These are phyloP conservation scores for Epicoccum sorghinum DNA, from an alignment of 2,329 filamentous ascomycete species.

Conservation along the genomic window DNA sequence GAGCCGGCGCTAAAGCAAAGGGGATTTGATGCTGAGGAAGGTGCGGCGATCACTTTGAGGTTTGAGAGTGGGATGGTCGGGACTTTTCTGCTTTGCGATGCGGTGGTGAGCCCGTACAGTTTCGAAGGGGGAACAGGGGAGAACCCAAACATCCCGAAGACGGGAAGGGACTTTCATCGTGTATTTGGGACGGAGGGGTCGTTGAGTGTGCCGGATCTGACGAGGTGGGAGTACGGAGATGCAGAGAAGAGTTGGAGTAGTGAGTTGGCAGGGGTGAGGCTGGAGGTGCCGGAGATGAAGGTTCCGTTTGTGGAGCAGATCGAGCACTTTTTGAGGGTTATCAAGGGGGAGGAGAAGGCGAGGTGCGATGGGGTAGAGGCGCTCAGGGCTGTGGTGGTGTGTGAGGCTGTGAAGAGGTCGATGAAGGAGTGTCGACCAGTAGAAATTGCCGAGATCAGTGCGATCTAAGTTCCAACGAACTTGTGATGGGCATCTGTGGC, in stretches of 20 bases:
- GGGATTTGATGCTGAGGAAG: not conserved
- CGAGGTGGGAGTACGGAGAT: not conserved
- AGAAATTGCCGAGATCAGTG: not conserved
- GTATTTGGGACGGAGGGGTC: not conserved
- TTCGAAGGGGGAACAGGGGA: constrained; percentile 1
- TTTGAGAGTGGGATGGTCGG: not conserved
- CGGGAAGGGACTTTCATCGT: not conserved
- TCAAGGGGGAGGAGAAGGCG: not conserved
- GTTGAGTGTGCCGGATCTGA: not conserved
- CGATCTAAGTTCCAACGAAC: no score
- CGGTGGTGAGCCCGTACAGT: not conserved
- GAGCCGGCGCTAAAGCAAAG: not conserved
- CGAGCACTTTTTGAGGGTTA: not conserved
- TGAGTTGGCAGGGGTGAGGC: not conserved
- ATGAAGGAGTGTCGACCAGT: not conserved
- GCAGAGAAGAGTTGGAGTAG: not conserved
- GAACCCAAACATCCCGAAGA: not conserved
- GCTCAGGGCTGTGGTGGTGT: not conserved
- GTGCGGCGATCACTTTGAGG: not conserved
- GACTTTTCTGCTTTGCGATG: constrained; percentile 1
- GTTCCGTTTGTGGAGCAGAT: not conserved
- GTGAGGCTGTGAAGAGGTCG: constrained; percentile 1
- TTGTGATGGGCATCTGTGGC: no score
- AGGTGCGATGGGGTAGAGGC: not conserved
- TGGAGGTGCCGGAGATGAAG: not conserved